Evolutionary conservation across 106 monocot genomes (phyloP).

Genomic region (Dendrobium chrysotoxum): DNA sequence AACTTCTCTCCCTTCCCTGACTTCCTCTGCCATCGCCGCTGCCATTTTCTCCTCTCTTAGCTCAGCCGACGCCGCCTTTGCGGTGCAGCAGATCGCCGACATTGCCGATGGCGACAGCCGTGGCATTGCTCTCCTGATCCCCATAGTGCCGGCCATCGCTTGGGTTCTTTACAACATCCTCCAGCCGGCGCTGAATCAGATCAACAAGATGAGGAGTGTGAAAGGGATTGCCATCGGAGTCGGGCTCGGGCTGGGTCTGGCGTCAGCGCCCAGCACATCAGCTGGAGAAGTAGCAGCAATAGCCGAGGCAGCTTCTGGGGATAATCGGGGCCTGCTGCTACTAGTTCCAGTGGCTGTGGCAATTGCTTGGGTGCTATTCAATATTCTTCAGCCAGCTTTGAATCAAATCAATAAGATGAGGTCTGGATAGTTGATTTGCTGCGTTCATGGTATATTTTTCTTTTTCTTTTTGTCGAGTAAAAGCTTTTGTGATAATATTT

Average conservation of each 20-base stretch:
- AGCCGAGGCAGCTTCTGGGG: constrained; percentile 24
- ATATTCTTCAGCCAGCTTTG: constrained; percentile 88
- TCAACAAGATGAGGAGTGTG: constrained; percentile 49
- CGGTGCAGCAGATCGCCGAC: constrained; percentile 76
- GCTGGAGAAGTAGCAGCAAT: constrained; percentile 38
- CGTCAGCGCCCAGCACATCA: constrained; percentile 33
- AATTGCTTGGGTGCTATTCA: constrained; percentile 78
- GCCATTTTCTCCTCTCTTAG: constrained; percentile 65
- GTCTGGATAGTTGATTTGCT: constrained; percentile 5
- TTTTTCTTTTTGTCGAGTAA: too few species aligned
- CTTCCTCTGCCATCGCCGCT: constrained; percentile 49
- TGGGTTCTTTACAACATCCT: constrained; percentile 81
- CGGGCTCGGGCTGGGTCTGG: constrained; percentile 56
- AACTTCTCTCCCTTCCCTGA: constrained; percentile 5
- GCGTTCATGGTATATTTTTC: not conserved
- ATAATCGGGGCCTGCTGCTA: constrained; percentile 71
- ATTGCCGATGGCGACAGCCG: constrained; percentile 84
- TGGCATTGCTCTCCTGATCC: constrained; percentile 69
- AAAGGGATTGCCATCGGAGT: constrained; percentile 56
- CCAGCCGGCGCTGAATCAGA: constrained; percentile 69
- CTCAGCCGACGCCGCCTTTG: constrained; percentile 60
- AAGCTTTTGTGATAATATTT: too few species aligned
- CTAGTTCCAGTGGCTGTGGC: constrained; percentile 72
- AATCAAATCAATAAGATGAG: constrained; percentile 86
- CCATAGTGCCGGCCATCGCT: constrained; percentile 50